Evolutionary conservation across 768 basidiomycete genomes (phyloP).

Genomic region (Lentinula edodes): DNA sequence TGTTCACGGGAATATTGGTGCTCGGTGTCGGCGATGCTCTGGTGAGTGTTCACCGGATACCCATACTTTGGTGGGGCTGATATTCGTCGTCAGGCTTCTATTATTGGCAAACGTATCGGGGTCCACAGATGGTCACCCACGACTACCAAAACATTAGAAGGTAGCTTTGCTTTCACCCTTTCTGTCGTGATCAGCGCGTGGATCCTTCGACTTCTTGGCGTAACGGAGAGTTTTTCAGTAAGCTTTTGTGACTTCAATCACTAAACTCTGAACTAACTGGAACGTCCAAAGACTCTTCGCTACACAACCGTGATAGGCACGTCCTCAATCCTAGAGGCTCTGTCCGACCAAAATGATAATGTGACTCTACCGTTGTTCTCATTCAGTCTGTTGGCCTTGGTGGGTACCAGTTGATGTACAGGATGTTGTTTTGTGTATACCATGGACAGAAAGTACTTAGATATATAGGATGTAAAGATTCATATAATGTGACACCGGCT

Average conservation of each 20-base stretch:
- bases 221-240: slow-evolving; percentile 75
- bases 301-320: slow-evolving; percentile 62
- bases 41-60: slow-evolving; percentile 30
- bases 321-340: slow-evolving; percentile 77
- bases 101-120: slow-evolving; percentile 84
- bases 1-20: slow-evolving; percentile 82
- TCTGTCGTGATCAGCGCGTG: slow-evolving; percentile 69
- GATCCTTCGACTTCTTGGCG: slow-evolving; percentile 63
- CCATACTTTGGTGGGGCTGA: not conserved
- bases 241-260: slow-evolving; percentile 21
- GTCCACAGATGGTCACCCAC: slow-evolving; percentile 78
- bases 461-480: not conserved
- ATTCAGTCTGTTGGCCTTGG: slow-evolving; percentile 81
- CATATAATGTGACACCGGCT: not conserved
- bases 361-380: slow-evolving; percentile 92
- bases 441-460: not conserved
- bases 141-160: slow-evolving; percentile 87
- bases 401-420: slow-evolving; percentile 15
- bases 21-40: slow-evolving; percentile 93
- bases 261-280: not conserved
- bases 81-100: slow-evolving; percentile 66
- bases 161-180: slow-evolving; percentile 73
- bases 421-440: not conserved
- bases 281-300: slow-evolving; percentile 45
- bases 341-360: slow-evolving; percentile 97